phyloP scores from a whole-genome alignment of 208 protist species.

The Crithidia expoeki region DNA sequence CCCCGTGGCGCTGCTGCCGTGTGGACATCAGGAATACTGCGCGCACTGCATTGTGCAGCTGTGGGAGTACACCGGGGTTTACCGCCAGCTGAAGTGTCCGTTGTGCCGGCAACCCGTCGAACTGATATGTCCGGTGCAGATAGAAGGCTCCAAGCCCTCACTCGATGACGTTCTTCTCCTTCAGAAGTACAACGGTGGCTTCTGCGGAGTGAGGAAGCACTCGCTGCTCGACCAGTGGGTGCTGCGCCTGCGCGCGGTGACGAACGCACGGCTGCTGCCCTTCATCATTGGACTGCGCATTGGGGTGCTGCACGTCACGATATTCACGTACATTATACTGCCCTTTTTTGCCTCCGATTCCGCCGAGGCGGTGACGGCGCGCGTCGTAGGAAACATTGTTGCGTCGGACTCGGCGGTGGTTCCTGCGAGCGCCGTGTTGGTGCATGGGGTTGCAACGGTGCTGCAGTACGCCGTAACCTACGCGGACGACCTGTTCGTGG shows the following conservation, averaged over 20 bases:
- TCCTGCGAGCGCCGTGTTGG: background rate
- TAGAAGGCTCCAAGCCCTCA: slow-evolving; percentile 21
- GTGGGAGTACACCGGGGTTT: slow-evolving; percentile 27
- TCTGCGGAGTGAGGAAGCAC: slow-evolving; percentile 17
- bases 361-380: slow-evolving; percentile 6
- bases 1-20: slow-evolving; percentile 42
- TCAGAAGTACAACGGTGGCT: slow-evolving; percentile 36
- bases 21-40: slow-evolving; percentile 37
- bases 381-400: background rate
- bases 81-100: slow-evolving; percentile 37
- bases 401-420: slow-evolving; percentile 1
- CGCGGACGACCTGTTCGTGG: slow-evolving; percentile 39
- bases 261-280: slow-evolving; percentile 35
- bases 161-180: slow-evolving; percentile 35
- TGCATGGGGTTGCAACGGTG: slow-evolving; percentile 13
- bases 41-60: slow-evolving; percentile 42
- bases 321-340: slow-evolving; percentile 35
- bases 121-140: slow-evolving; percentile 29
- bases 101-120: slow-evolving; percentile 38
- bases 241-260: slow-evolving; percentile 33
- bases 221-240: slow-evolving; percentile 36
- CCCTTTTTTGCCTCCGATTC: slow-evolving; percentile 15
- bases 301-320: slow-evolving; percentile 35
- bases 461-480: slow-evolving; percentile 28
- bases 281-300: slow-evolving; percentile 43